phyloP scores from a whole-genome alignment of 202 grass and related monocot species.

The Schoenoplectus tabernaemontani region DNA sequence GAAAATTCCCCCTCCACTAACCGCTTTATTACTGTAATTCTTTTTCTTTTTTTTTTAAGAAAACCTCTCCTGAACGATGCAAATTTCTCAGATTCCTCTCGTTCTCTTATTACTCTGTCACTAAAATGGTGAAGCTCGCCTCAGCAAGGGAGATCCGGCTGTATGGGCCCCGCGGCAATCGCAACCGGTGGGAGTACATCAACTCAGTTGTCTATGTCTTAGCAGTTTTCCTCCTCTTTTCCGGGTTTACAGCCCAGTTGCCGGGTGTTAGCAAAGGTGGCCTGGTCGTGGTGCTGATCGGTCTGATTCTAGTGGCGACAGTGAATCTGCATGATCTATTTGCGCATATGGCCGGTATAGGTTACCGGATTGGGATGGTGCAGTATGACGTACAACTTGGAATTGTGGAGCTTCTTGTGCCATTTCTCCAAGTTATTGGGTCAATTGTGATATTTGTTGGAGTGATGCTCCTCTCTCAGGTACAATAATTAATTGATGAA shows the following conservation, averaged over 20 bases:
- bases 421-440: slow-evolving; percentile 32
- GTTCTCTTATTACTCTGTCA: not conserved
- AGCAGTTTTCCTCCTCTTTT: slow-evolving; percentile 39
- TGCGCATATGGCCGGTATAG: slow-evolving; percentile 56
- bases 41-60: not conserved
- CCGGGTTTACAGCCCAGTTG: slow-evolving; percentile 27
- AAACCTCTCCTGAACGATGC: not conserved
- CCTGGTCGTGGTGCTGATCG: slow-evolving; percentile 28
- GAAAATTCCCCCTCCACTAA: not conserved
- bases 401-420: slow-evolving; percentile 65
- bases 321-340: slow-evolving; percentile 64
- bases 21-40: not conserved
- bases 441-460: slow-evolving; percentile 35
- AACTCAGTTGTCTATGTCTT: slow-evolving; percentile 58
- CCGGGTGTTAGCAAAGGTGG: slow-evolving; percentile 7
- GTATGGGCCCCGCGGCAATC: slow-evolving; percentile 40
- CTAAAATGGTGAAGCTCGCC: slow-evolving; percentile 66
- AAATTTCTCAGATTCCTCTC: not conserved
- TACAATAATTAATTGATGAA: not conserved
- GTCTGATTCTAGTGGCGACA: slow-evolving; percentile 28
- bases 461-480: slow-evolving; percentile 30
- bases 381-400: slow-evolving; percentile 60
- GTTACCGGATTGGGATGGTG: slow-evolving; percentile 40
- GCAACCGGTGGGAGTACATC: slow-evolving; percentile 63
- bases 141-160: slow-evolving; percentile 63